These are phyloP conservation scores for Clathrospora elynae DNA, from an alignment of 2,329 filamentous ascomycete species.

Conservation along the genomic window DNA sequence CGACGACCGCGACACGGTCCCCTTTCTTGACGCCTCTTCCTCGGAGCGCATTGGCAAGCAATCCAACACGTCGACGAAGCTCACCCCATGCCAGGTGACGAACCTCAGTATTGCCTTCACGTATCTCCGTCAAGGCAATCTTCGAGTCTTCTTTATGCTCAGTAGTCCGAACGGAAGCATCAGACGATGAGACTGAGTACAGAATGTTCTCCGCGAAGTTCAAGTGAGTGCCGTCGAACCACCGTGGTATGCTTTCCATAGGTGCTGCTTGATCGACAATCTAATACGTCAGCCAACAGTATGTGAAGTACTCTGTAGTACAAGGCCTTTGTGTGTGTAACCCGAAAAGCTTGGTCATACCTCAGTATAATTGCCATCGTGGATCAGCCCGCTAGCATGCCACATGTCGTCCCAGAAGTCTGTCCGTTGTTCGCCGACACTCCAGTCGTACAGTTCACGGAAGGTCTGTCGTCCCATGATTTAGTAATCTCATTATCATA, in stretches of 20 bases:
- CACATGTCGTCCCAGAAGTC: conserved; percentile 51
- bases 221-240: conserved; percentile 75
- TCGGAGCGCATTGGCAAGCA: conserved; percentile 69
- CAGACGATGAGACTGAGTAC: conserved; percentile 57
- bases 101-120: conserved; percentile 65
- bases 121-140: conserved; percentile 73
- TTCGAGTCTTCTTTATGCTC: conserved; percentile 71
- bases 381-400: conserved; percentile 35
- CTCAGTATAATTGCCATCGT: conserved; percentile 37
- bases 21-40: conserved; percentile 69
- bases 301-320: no score
- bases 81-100: conserved; percentile 68
- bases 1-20: conserved; percentile 76
- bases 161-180: conserved; percentile 56
- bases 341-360: conserved; percentile 11
- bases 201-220: conserved; percentile 85
- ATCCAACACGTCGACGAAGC: conserved; percentile 63
- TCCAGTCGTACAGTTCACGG: conserved; percentile 72
- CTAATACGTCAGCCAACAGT: conserved; percentile 17
- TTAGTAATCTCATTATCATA: no score
- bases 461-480: no score
- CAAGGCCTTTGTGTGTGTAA: neutral
- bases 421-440: conserved; percentile 60
- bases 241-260: conserved; percentile 73
- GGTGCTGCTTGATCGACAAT: conserved; percentile 71